Evolutionary conservation across 2,329 filamentous ascomycete species (phyloP), one percentile per base, ranked within the genome.

Genomic region (Stachybotrys chlorohalonatus): DNA sequence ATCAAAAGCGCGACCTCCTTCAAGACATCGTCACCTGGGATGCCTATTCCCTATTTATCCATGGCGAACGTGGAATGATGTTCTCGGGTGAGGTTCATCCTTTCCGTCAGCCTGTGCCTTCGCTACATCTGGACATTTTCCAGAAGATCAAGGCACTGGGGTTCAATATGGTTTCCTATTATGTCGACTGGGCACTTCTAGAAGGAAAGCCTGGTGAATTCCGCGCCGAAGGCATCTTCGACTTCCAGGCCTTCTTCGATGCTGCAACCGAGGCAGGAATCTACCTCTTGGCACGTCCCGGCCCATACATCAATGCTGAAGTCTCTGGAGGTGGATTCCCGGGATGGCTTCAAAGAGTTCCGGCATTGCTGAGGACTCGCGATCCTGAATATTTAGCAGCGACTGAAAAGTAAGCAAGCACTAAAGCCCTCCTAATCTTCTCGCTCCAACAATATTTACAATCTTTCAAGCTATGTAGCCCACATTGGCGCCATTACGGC

Each of bases 101-200:
- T 0, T 91, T 77, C 54, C 71, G 76, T 1, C 66, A 78, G 1
- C 75, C 76, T 0, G 74, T 76, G 0, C 73, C 75, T 0, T 70
- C 68, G 1, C 64, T 79, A 0, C 79, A 85, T 74, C 74, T 88
- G 8, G 89, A 93, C 60, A 66, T 93, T 2, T 86, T 95, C 61
- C 85, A 94, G 63, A 95, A 95, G 70, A 83, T 93, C 68, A 91
- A 87, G 68, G 85, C 88, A 0, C 71, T 91, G 1, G 90, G 90
- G 0, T 92, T 90, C 71, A 93, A 88, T 62, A 80, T 82, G 49
- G 86, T 92, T 1, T 90, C 87, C 0, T 90, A 92, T 67, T 93
- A 93, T 63, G 76, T 85, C 7, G 80, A 91, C 62, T 95, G 89
- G 90, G 87, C 86, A 3, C 72, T 93, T 2, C 68, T 90, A 0